Conservation (phyloP, 176 grass and related monocot genomes). For the Triticum aestivum region DNA sequence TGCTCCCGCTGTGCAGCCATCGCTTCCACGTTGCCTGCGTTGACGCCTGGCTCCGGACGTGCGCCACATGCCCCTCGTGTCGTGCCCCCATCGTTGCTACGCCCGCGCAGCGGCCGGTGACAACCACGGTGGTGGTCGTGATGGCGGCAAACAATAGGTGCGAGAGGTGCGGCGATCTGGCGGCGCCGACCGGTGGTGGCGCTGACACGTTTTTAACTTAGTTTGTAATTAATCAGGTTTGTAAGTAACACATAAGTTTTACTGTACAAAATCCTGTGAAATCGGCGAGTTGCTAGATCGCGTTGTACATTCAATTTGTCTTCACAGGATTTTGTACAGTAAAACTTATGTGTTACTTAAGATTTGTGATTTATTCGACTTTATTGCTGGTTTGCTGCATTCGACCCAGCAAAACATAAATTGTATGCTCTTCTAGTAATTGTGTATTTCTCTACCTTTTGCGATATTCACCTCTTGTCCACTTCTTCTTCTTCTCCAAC, state of each 20-base stretch:
- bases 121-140: too few relatives aligned
- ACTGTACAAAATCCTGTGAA: neutral
- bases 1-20: conserved; percentile 60
- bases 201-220: conserved; percentile 5
- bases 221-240: neutral
- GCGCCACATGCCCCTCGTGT: neutral
- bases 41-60: conserved; percentile 59
- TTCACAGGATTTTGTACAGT: neutral
- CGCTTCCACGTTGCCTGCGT: conserved; percentile 57
- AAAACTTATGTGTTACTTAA: neutral
- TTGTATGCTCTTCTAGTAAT: too few relatives aligned
- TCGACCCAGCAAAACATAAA: too few relatives aligned
- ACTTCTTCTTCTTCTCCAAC: neutral
- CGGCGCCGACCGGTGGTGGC: too few relatives aligned
- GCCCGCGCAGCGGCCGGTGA: neutral
- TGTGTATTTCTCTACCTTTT: too few relatives aligned
- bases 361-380: too few relatives aligned
- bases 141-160: neutral
- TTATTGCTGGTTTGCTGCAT: too few relatives aligned
- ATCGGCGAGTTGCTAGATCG: neutral
- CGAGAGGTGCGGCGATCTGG: neutral
- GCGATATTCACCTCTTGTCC: too few relatives aligned
- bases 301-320: neutral
- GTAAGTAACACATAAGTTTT: neutral
- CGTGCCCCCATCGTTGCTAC: neutral